These are phyloP conservation scores for Cyberlindnera sargentensis DNA, from an alignment of 805 yeast genomes.

Conservation along the genomic window DNA sequence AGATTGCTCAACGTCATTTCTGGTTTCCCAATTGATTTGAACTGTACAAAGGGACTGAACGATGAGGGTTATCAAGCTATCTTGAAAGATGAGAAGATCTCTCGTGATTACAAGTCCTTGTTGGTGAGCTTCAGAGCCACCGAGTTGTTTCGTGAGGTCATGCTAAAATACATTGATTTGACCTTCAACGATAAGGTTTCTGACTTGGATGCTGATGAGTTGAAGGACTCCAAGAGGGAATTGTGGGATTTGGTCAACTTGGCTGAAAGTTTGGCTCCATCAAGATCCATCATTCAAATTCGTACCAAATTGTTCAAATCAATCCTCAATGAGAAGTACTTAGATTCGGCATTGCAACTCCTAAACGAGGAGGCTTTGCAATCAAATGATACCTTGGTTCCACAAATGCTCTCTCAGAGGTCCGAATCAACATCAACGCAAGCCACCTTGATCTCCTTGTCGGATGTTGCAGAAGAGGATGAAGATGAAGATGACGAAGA, in stretches of 20 bases:
- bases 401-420: conserved; percentile 1
- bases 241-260: conserved; percentile 19
- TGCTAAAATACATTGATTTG: conserved; percentile 20
- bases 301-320: conserved; percentile 24
- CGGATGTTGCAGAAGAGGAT: conserved; percentile 5
- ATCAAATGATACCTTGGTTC: conserved; percentile 4
- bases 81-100: conserved; percentile 18
- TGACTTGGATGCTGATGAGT: conserved; percentile 16
- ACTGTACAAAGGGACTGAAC: conserved; percentile 19
- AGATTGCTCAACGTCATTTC: conserved; percentile 21
- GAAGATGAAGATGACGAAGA: conserved; percentile 1
- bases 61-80: conserved; percentile 21
- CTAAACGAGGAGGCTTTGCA: conserved; percentile 9
- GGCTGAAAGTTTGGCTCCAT: conserved; percentile 22
- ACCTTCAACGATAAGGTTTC: conserved; percentile 15
- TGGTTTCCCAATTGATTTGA: conserved; percentile 12
- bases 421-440: too few relatives aligned
- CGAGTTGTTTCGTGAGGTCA: conserved; percentile 23
- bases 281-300: conserved; percentile 21
- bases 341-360: conserved; percentile 14
- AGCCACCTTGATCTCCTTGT: not conserved
- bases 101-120: conserved; percentile 18
- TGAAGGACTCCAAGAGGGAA: conserved; percentile 20
- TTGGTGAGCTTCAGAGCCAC: conserved; percentile 23
- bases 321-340: conserved; percentile 22